These are phyloP conservation scores for Trichomonas tenax DNA, from an alignment of 208 protist genomes.

Conservation along the genomic window DNA sequence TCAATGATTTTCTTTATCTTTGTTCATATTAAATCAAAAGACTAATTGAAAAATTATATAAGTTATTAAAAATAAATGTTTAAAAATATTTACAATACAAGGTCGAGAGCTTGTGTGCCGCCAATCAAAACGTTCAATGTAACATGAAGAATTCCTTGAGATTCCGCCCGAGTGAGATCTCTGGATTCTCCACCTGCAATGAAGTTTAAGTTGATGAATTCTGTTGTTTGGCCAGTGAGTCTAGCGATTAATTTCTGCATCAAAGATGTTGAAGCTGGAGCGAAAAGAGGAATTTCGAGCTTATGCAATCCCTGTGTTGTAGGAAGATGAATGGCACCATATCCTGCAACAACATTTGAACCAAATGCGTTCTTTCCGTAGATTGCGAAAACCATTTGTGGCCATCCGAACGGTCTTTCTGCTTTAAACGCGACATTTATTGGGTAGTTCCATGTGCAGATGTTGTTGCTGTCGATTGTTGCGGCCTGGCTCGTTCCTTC, in stretches of 20 bases:
- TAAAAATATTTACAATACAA: neutral
- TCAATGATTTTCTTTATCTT: too few species aligned
- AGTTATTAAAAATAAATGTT: too few species aligned
- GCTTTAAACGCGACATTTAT: neutral
- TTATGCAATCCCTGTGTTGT: neutral
- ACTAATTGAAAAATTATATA: too few species aligned
- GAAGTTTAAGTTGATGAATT: neutral
- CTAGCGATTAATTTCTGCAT: neutral
- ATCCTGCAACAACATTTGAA: neutral
- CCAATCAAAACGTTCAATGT: neutral
- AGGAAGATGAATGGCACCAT: neutral
- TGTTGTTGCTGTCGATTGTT: neutral
- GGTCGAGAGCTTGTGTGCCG: neutral
- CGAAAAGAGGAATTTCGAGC: neutral
- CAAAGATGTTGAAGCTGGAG: neutral
- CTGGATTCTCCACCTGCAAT: neutral
- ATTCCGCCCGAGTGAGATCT: neutral
- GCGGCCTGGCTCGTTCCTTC: neutral
- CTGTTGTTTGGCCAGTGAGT: neutral
- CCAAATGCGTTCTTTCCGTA: neutral
- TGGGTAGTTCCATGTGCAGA: neutral
- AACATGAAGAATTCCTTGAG: neutral
- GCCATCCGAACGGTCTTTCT: neutral
- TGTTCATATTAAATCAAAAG: too few species aligned
- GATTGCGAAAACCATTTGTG: neutral